These are phyloP conservation scores for Gnomoniopsis sp. DNA, from an alignment of 2,329 filamentous ascomycete species.

Conservation along the genomic window DNA sequence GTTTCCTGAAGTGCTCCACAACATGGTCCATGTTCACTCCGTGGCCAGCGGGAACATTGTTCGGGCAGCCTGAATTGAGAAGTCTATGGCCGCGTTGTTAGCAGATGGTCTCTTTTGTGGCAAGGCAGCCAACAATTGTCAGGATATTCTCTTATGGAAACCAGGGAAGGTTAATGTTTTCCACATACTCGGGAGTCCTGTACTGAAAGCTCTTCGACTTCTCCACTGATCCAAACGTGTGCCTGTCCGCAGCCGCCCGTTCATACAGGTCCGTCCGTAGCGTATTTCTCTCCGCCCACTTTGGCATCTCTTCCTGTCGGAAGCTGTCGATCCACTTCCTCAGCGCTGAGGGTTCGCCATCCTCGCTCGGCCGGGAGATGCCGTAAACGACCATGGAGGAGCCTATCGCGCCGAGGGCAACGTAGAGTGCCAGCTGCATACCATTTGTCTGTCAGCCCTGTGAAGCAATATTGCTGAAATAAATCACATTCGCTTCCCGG, in stretches of 20 bases:
- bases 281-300: constrained; percentile 51
- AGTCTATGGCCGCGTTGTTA: constrained; percentile 34
- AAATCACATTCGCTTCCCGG: background rate
- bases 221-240: constrained; percentile 47
- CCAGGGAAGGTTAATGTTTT: no score
- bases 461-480: no score
- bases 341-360: constrained; percentile 48
- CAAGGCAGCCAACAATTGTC: no score
- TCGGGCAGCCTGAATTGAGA: constrained; percentile 46
- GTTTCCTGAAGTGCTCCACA: constrained; percentile 54
- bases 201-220: constrained; percentile 48
- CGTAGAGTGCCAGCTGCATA: constrained; percentile 46
- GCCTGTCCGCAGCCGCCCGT: constrained; percentile 56
- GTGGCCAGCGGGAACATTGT: constrained; percentile 55
- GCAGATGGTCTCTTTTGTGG: background rate
- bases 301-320: constrained; percentile 40
- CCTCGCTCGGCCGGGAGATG: constrained; percentile 42
- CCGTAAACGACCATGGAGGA: constrained; percentile 43
- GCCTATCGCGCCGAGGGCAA: constrained; percentile 43
- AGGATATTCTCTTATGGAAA: background rate
- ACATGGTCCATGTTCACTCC: constrained; percentile 52
- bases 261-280: constrained; percentile 50
- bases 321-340: constrained; percentile 44
- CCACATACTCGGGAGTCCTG: constrained; percentile 55
- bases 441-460: background rate